Percentiles rank a stretch among this genome's conserved stretches.
These are phyloP conservation scores for Linnemannia exigua DNA, from an alignment of 192 early-diverging fungal species.

Conservation along the genomic window DNA sequence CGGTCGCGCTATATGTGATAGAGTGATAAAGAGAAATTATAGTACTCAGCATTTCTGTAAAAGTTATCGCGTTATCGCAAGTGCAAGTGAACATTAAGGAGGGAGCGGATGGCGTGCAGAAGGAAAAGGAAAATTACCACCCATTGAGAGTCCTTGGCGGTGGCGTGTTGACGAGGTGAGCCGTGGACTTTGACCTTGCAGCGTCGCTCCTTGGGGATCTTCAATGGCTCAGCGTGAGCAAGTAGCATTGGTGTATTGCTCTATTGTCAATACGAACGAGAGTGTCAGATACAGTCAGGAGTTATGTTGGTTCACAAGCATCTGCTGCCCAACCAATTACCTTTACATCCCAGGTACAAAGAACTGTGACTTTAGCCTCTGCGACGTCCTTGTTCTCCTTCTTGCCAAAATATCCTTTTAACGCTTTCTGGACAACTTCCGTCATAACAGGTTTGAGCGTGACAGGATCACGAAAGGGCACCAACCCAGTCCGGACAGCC, in stretches of 20 bases:
- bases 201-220: slow-evolving; percentile 8
- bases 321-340: slow-evolving; percentile 30
- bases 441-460: slow-evolving; percentile 52
- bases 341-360: slow-evolving; percentile 65
- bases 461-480: slow-evolving; percentile 50
- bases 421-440: slow-evolving; percentile 58
- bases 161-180: slow-evolving; percentile 63
- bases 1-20: slow-evolving; percentile 58
- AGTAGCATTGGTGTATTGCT: background rate
- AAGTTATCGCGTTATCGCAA: background rate
- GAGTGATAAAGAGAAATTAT: background rate
- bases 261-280: background rate
- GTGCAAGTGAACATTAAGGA: background rate
- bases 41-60: background rate
- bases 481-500: slow-evolving; percentile 33
- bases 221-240: slow-evolving; percentile 17
- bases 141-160: slow-evolving; percentile 79
- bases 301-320: background rate
- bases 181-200: slow-evolving; percentile 65
- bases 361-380: slow-evolving; percentile 67
- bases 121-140: slow-evolving; percentile 27
- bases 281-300: background rate
- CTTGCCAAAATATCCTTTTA: slow-evolving; percentile 57
- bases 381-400: background rate
- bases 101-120: background rate